A percentile compares a stretch with the other conserved stretches of the same genome.
Conservation (phyloP, 2,329 filamentous ascomycete species). For the Anisogramma anomala region DNA sequence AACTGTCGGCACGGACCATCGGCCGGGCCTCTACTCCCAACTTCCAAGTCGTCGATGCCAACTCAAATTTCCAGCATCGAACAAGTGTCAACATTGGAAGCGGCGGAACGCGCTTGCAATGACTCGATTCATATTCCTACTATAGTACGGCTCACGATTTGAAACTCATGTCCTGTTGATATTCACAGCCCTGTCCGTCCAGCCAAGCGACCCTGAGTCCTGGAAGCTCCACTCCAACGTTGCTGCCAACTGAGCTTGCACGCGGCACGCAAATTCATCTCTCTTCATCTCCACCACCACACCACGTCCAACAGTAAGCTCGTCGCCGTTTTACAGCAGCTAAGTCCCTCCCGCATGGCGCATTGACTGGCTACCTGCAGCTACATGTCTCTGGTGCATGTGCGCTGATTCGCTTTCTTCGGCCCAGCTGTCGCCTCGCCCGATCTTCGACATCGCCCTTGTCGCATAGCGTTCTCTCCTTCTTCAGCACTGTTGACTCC, state of each 20-base stretch:
- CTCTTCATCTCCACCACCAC: neutral
- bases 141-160: no score
- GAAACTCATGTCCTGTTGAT: neutral
- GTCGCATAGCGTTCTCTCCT: conserved; percentile 8
- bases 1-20: no score
- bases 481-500: conserved; percentile 1
- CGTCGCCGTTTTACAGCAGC: no score
- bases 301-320: neutral
- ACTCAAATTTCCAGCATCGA: no score
- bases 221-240: conserved; percentile 3
- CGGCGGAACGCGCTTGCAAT: no score
- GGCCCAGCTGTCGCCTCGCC: conserved; percentile 3
- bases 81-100: no score
- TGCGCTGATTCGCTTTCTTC: conserved; percentile 7
- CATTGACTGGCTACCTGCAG: neutral
- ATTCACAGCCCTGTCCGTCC: neutral
- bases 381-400: neutral
- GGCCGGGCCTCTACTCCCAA: no score
- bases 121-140: no score
- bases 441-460: conserved; percentile 1
- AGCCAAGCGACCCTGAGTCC: neutral
- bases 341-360: neutral
- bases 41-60: no score
- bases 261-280: conserved; percentile 11
- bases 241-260: conserved; percentile 2